Evolutionary conservation across 495 filamentous ascomycete species (phyloP).

Genomic region (Lepidopterella palustris): DNA sequence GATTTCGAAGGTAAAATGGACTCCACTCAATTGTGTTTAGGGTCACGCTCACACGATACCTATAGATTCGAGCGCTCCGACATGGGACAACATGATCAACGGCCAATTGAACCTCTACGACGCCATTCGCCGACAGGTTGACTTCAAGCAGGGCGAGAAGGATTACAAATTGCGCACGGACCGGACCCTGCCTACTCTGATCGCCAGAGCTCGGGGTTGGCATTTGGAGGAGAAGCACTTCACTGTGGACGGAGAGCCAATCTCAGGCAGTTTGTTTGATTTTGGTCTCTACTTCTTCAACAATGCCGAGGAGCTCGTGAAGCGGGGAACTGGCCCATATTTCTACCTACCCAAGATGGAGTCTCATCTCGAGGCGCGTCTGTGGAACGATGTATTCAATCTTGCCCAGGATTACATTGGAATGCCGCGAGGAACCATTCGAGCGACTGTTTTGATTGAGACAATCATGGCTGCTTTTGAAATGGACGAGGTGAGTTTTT

Average conservation of each 20-base stretch:
- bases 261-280: conserved; percentile 90
- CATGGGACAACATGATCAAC: conserved; percentile 99
- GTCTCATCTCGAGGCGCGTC: conserved; percentile 89
- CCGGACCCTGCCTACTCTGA: conserved; percentile 59
- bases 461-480: conserved; percentile 98
- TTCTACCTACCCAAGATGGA: conserved; percentile 99
- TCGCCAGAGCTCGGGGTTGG: conserved; percentile 56
- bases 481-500: conserved; percentile 73
- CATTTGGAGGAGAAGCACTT: conserved; percentile 97
- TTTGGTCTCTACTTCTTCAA: conserved; percentile 99
- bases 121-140: conserved; percentile 86
- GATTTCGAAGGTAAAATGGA: conserved; percentile 98
- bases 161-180: conserved; percentile 97
- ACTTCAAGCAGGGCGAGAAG: conserved; percentile 93
- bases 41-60: neutral
- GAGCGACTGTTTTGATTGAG: conserved; percentile 95
- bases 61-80: conserved; percentile 89
- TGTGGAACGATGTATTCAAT: conserved; percentile 99
- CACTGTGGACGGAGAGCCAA: conserved; percentile 90
- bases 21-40: conserved; percentile 8
- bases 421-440: conserved; percentile 84
- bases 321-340: conserved; percentile 83
- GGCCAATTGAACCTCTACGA: conserved; percentile 98
- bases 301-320: conserved; percentile 85
- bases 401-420: conserved; percentile 87